phyloP scores from a whole-genome alignment of 345 rosid species.

The Citrus reticulata region DNA sequence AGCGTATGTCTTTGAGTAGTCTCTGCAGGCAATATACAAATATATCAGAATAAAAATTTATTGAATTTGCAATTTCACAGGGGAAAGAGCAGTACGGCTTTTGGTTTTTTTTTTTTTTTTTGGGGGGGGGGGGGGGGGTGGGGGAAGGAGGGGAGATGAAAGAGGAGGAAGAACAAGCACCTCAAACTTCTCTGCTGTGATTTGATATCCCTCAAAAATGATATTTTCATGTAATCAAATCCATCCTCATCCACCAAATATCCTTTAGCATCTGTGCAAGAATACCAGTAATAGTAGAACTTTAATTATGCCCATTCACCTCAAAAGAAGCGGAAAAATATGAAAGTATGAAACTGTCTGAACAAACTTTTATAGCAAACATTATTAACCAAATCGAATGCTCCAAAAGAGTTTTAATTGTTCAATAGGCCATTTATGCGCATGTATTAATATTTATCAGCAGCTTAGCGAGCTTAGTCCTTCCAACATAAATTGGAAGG shows the following conservation, averaged over 20 bases:
- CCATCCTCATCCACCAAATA: constrained; percentile 98
- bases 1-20: constrained; percentile 97
- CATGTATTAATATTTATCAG: neutral
- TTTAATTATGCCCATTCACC: neutral
- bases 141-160: neutral
- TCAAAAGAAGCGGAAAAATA: neutral
- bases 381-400: neutral
- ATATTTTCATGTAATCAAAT: constrained; percentile 91
- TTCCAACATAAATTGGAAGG: neutral
- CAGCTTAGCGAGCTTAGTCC: neutral
- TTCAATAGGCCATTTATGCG: neutral
- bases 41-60: constrained; percentile 6
- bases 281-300: constrained; percentile 14
- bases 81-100: neutral
- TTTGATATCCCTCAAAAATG: constrained; percentile 93
- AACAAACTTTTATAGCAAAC: constrained; percentile 7
- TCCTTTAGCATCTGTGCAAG: constrained; percentile 81
- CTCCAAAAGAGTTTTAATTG: neutral
- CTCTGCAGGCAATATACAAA: constrained; percentile 48
- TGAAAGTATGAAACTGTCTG: neutral
- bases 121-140: neutral
- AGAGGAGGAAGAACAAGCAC: constrained; percentile 24
- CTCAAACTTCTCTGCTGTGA: constrained; percentile 95
- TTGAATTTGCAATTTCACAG: constrained; percentile 4
- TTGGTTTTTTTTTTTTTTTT: too few relatives aligned